phyloP scores from a whole-genome alignment of 73 alveolate genomes.

The Paramecium sonneborni region DNA sequence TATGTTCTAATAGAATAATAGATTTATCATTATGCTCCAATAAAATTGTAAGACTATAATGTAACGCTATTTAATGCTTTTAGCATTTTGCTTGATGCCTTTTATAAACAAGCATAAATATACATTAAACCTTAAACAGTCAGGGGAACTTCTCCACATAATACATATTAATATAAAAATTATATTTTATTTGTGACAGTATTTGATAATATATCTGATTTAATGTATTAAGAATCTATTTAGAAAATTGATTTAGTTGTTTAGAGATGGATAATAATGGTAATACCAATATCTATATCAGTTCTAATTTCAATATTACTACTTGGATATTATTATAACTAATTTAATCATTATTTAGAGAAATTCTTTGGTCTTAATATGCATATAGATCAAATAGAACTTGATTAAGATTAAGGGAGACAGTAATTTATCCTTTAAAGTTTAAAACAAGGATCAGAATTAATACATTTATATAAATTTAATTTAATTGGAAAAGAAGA shows the following conservation, averaged over 20 bases:
- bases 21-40: background rate
- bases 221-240: background rate
- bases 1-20: background rate
- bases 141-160: background rate
- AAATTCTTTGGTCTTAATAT: background rate
- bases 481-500: background rate
- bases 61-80: background rate
- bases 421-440: background rate
- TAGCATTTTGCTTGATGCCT: background rate
- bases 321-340: background rate
- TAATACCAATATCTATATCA: background rate
- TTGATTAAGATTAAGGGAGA: background rate
- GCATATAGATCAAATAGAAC: background rate
- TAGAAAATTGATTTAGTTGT: background rate
- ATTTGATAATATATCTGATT: background rate
- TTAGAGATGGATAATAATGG: background rate
- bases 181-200: background rate
- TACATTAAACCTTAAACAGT: background rate
- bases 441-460: background rate
- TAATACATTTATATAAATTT: background rate
- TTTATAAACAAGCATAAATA: background rate
- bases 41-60: background rate
- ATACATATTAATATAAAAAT: background rate
- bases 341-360: background rate
- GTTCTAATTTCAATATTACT: background rate